phyloP scores from a whole-genome alignment of 192 early-diverging fungal species.

The Haplosporangium gracile region DNA sequence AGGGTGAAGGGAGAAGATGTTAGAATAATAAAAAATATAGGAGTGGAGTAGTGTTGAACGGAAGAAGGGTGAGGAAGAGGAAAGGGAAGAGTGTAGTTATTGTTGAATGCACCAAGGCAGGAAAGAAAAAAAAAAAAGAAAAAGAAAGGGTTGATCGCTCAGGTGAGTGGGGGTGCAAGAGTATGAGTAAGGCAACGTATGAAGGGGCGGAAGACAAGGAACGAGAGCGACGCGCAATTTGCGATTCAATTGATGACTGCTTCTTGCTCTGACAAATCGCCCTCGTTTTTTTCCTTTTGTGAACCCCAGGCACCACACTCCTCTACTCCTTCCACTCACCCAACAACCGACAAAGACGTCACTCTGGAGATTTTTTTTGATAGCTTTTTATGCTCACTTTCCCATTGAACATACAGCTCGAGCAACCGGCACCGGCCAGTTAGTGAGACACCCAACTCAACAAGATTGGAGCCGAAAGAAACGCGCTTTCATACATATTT shows the following conservation, averaged over 20 bases:
- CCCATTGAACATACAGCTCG: not conserved
- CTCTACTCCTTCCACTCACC: not conserved
- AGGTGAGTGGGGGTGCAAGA: too few relatives aligned
- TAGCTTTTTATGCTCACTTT: not conserved
- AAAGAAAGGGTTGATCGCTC: too few relatives aligned
- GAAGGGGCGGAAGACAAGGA: not conserved
- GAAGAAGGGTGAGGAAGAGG: not conserved
- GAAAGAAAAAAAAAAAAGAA: too few relatives aligned
- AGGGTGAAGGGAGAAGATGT: too few relatives aligned
- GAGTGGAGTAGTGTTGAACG: not conserved
- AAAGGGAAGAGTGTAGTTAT: constrained; percentile 8
- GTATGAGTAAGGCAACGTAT: not conserved
- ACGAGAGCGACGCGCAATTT: constrained; percentile 3
- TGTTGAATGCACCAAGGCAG: not conserved
- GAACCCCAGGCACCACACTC: not conserved
- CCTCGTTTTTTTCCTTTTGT: not conserved
- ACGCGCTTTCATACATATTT: not conserved
- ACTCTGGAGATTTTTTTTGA: not conserved
- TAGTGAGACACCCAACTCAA: not conserved
- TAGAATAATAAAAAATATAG: not conserved
- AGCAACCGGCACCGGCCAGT: not conserved
- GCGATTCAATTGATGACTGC: not conserved
- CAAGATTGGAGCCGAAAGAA: not conserved
- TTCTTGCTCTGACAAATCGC: constrained; percentile 3
- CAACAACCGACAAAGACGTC: not conserved